phyloP scores from a whole-genome alignment of 1,284 basidiomycete species.

The Cerrena zonata region DNA sequence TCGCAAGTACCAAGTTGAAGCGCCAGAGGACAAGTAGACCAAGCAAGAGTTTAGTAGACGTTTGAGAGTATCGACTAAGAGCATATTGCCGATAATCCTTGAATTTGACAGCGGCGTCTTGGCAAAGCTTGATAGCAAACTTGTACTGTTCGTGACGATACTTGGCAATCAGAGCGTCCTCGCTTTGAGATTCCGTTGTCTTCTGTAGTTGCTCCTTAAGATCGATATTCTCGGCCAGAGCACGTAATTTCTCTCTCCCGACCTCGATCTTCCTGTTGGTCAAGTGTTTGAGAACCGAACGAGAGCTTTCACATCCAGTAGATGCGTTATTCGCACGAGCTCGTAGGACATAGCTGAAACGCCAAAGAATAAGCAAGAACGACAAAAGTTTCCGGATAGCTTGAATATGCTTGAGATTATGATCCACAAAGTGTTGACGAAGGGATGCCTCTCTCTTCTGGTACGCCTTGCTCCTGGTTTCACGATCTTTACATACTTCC shows the following conservation, averaged over 20 bases:
- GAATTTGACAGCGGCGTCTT: constrained; percentile 7
- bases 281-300: constrained; percentile 4
- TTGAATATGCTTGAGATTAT: neutral
- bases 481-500: neutral
- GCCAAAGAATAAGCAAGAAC: constrained; percentile 6
- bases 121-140: constrained; percentile 7
- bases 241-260: constrained; percentile 3
- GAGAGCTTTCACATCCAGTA: constrained; percentile 1
- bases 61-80: constrained; percentile 4
- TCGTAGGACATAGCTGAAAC: constrained; percentile 8
- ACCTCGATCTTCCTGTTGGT: constrained; percentile 6
- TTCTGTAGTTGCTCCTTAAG: constrained; percentile 5
- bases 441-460: neutral
- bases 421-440: neutral
- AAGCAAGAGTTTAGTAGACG: constrained; percentile 7
- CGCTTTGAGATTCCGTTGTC: neutral
- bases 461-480: neutral
- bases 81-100: neutral
- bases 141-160: constrained; percentile 3
- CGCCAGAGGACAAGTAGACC: constrained; percentile 13
- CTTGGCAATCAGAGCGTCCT: neutral
- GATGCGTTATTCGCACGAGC: constrained; percentile 1
- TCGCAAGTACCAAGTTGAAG: constrained; percentile 7
- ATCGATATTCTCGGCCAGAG: neutral
- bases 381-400: constrained; percentile 6